Evolutionary conservation across 495 filamentous ascomycete species (phyloP), one percentile per base, ranked within the genome.

Genomic region (Trichoderma reesei): DNA sequence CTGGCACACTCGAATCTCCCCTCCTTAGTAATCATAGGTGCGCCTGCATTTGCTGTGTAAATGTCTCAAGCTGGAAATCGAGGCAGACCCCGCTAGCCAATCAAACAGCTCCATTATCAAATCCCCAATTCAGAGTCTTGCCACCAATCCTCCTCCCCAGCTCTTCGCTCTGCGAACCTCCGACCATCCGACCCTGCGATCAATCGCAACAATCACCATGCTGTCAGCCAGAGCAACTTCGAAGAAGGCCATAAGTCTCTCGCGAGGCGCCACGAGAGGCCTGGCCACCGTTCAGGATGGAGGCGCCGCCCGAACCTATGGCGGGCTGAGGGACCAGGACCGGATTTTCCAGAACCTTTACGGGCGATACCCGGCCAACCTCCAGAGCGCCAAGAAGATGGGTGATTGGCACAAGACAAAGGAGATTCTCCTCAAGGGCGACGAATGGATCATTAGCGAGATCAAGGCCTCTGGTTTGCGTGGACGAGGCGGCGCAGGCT

Each of bases 351-450:
- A 92, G 78, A 98, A 98, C 78, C 86, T 98, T 26, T 98, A 98
- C 79, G 86, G 88, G 66, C 91, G 94, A 70, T 92, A 89, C 82
- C 90, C 90, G 37, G 81, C 89, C 54, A 92, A 97, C 79, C 77
- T 98, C 64, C 91, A 93, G 82, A 87, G 83, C 66, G 91, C 94
- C n/a, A 91, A 88, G 90, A 96, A 96, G 79, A 96, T 93, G 82
- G 94, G 94, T 69, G 95, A 98, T 76, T 98, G 94, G 94, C 84
- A 98, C 79, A 96, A 93, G 82, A 98, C 94, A 60, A 98, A 98
- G 83, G 94, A 98, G 76, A 98, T 98, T 59, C 74, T 98, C 62
- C 75, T 90, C 67, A 98, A 98, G 82, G 94, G 94, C 62, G 88
- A 98, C 77, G 94, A 98, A 71, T 98, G 94, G 94, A 94, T 98